Conservation (phyloP, 306 rosid species). For the Medicago arabica region DNA sequence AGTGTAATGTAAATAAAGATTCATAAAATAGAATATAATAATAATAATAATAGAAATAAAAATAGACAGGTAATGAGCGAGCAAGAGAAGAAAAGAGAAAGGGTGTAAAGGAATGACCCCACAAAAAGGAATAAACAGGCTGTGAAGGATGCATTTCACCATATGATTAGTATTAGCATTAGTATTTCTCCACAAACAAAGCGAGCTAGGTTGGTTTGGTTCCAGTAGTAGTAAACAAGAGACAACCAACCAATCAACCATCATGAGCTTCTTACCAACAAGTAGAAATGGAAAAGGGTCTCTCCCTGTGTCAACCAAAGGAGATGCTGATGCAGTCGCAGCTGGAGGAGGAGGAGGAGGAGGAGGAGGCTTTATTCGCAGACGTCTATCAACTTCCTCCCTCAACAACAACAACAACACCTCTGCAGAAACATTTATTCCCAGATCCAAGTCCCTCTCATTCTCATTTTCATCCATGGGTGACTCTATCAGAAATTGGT, state of each 20-base stretch:
- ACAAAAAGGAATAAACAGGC: constrained; percentile 67
- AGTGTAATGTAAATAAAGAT: too few relatives aligned
- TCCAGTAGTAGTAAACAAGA: background rate
- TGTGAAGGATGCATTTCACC: constrained; percentile 45
- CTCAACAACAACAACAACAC: constrained; percentile 52
- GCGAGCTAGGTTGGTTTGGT: background rate
- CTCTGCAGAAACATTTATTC: constrained; percentile 20
- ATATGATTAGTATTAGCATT: background rate
- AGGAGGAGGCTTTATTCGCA: constrained; percentile 51
- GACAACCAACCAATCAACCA: background rate
- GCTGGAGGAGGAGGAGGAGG: too few relatives aligned
- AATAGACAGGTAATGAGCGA: too few relatives aligned
- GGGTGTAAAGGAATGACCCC: background rate
- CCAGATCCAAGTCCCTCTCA: constrained; percentile 71
- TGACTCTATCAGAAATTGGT: constrained; percentile 73
- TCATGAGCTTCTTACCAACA: constrained; percentile 28
- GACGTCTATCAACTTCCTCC: constrained; percentile 72
- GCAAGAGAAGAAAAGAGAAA: too few relatives aligned
- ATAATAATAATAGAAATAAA: too few relatives aligned
- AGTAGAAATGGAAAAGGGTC: constrained; percentile 18
- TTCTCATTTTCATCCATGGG: constrained; percentile 50
- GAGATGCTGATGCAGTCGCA: background rate
- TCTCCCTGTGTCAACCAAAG: constrained; percentile 67
- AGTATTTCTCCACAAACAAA: background rate
- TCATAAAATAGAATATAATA: too few relatives aligned